Evolutionary conservation across 495 filamentous ascomycete species (phyloP).

Genomic region (Xylaria scruposa): DNA sequence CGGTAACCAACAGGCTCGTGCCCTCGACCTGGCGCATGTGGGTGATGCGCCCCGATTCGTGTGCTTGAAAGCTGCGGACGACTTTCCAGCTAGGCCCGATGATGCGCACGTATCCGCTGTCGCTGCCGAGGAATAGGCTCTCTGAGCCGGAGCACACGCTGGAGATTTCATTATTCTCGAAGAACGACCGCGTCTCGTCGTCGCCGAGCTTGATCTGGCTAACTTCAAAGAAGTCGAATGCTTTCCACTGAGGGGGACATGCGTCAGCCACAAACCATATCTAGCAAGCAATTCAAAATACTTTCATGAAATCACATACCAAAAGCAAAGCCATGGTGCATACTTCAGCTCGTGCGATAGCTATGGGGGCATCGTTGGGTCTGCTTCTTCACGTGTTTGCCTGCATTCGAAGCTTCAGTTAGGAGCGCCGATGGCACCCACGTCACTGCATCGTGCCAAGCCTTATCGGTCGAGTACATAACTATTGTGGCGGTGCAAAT

Average conservation of each 20-base stretch:
- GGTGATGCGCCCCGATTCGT: conserved; percentile 80
- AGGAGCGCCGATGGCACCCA: conserved; percentile 9
- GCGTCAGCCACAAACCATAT: conserved; percentile 18
- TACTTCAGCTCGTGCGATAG: conserved; percentile 30
- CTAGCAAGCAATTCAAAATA: background rate
- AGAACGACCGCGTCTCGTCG: conserved; percentile 60
- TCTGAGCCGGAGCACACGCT: conserved; percentile 84
- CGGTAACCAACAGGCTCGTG: conserved; percentile 84
- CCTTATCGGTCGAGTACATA: background rate
- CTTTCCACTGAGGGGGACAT: conserved; percentile 80
- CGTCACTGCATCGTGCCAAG: conserved; percentile 20
- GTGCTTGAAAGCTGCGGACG: conserved; percentile 82
- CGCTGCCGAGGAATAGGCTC: conserved; percentile 86
- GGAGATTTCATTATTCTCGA: conserved; percentile 57
- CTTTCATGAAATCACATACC: conserved; percentile 23
- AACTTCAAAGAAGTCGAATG: conserved; percentile 99
- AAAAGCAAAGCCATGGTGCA: conserved; percentile 42
- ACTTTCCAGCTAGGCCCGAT: conserved; percentile 87
- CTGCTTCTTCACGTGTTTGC: conserved; percentile 24
- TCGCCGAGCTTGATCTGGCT: conserved; percentile 80
- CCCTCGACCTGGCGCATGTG: conserved; percentile 94
- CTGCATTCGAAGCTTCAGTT: background rate
- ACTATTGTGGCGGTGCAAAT: conserved; percentile 20
- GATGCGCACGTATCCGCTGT: conserved; percentile 84
- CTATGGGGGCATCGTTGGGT: conserved; percentile 28